phyloP scores from a whole-genome alignment of 1,139 yeast genomes.

The Yamadazyma epiphylla region DNA sequence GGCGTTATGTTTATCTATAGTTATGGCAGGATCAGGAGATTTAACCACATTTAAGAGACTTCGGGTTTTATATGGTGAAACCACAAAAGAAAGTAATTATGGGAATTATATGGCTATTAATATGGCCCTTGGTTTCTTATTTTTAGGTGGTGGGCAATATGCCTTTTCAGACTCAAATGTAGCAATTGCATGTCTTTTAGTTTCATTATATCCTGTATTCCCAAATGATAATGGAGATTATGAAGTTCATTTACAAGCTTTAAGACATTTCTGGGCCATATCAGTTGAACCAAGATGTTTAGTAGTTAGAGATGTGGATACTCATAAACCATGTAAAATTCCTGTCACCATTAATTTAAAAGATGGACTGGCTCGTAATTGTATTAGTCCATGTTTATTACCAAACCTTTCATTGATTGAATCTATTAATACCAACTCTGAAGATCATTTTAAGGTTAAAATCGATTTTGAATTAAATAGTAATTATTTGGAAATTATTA shows the following conservation, averaged over 20 bases:
- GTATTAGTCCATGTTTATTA: constrained; percentile 61
- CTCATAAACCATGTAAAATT: constrained; percentile 50
- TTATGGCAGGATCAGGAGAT: constrained; percentile 94
- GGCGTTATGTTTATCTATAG: constrained; percentile 61
- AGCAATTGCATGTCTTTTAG: constrained; percentile 68
- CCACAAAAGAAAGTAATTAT: constrained; percentile 46
- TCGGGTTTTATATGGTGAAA: constrained; percentile 62
- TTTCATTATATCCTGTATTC: constrained; percentile 72
- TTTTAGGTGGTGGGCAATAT: constrained; percentile 90
- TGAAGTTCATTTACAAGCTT: constrained; percentile 74
- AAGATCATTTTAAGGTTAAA: constrained; percentile 42
- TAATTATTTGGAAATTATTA: constrained; percentile 40
- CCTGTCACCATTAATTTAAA: constrained; percentile 45
- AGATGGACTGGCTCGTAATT: constrained; percentile 28
- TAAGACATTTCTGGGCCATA: constrained; percentile 89
- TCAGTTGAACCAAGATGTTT: constrained; percentile 81
- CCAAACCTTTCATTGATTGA: constrained; percentile 55
- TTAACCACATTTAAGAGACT: constrained; percentile 70
- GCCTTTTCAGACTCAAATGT: constrained; percentile 66
- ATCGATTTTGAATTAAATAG: constrained; percentile 38
- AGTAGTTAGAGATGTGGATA: constrained; percentile 64
- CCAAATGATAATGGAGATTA: constrained; percentile 45
- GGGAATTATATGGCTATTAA: constrained; percentile 80
- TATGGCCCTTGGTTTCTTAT: constrained; percentile 81
- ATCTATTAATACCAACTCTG: constrained; percentile 38